These are phyloP conservation scores for Nigrograna mackinnonii DNA, from an alignment of 2,329 filamentous ascomycete genomes.

Conservation along the genomic window DNA sequence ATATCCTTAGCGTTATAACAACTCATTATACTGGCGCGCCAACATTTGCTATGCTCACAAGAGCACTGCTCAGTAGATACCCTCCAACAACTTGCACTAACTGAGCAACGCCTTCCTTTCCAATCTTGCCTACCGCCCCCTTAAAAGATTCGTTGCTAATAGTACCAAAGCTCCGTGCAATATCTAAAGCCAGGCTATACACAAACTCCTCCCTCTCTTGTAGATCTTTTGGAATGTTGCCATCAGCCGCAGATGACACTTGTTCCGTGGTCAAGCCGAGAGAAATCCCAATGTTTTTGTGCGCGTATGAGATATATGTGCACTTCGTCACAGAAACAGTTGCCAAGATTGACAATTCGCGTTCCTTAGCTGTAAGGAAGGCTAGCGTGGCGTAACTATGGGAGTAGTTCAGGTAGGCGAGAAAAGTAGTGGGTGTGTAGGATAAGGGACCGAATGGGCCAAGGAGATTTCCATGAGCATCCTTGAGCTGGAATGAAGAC, in stretches of 20 bases:
- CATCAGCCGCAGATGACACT: constrained; percentile 2
- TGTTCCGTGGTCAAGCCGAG: constrained; percentile 6
- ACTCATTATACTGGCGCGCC: background rate
- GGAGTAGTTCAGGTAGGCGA: constrained; percentile 6
- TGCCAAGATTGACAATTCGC: constrained; percentile 8
- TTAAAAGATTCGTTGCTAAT: constrained; percentile 3
- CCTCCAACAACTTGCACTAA: constrained; percentile 9
- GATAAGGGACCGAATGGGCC: constrained; percentile 9
- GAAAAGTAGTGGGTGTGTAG: constrained; percentile 6
- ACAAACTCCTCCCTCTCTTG: constrained; percentile 5
- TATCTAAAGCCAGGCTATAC: constrained; percentile 7
- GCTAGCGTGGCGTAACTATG: constrained; percentile 1
- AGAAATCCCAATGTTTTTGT: constrained; percentile 6
- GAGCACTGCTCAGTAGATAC: constrained; percentile 4
- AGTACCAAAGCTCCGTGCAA: constrained; percentile 4
- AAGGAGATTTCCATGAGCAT: constrained; percentile 5
- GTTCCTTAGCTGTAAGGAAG: constrained; percentile 4
- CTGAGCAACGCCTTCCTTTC: constrained; percentile 5
- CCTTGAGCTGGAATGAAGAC: constrained; percentile 6
- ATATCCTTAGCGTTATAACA: no score
- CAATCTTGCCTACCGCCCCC: constrained; percentile 1
- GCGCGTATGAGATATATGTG: constrained; percentile 7
- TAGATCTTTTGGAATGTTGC: constrained; percentile 1
- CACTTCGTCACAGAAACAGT: constrained; percentile 3
- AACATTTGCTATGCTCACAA: constrained; percentile 9